These are phyloP conservation scores for Fusarium sp. DNA, from an alignment of 2,329 filamentous ascomycete genomes.

Conservation along the genomic window DNA sequence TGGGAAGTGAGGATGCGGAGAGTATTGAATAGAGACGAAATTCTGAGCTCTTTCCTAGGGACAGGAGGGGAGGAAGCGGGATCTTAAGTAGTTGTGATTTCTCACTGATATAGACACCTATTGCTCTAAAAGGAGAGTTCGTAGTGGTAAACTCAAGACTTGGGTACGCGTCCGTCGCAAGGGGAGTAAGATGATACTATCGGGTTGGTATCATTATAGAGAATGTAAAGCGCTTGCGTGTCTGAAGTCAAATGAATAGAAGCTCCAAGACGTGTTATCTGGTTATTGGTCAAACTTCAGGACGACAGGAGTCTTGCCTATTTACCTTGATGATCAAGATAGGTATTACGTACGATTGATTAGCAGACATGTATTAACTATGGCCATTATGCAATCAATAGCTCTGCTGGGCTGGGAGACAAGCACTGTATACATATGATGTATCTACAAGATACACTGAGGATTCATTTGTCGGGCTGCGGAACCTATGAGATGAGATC, in stretches of 20 bases:
- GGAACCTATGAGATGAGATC: not conserved
- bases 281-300: rapidly evolving
- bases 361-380: not conserved
- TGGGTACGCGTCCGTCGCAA: not conserved
- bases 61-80: not conserved
- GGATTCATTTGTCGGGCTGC: rapidly evolving
- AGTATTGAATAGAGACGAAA: not conserved
- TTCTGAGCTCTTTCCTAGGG: rapidly evolving
- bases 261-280: not conserved
- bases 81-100: not conserved
- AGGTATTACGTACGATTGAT: too few species aligned
- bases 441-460: not conserved
- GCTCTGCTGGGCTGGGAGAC: too few species aligned
- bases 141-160: not conserved
- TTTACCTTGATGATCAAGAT: too few species aligned
- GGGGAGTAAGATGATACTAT: rapidly evolving
- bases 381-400: not conserved
- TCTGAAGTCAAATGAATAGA: not conserved
- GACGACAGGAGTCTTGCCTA: not conserved
- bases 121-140: rapidly evolving
- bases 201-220: too few species aligned
- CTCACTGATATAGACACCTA: not conserved
- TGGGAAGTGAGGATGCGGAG: not conserved
- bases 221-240: not conserved
- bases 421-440: too few species aligned